Evolutionary conservation across 164 flowering plant genomes (phyloP), one percentile per base, ranked within the genome.

Genomic region (Aristolochia fimbriata): DNA sequence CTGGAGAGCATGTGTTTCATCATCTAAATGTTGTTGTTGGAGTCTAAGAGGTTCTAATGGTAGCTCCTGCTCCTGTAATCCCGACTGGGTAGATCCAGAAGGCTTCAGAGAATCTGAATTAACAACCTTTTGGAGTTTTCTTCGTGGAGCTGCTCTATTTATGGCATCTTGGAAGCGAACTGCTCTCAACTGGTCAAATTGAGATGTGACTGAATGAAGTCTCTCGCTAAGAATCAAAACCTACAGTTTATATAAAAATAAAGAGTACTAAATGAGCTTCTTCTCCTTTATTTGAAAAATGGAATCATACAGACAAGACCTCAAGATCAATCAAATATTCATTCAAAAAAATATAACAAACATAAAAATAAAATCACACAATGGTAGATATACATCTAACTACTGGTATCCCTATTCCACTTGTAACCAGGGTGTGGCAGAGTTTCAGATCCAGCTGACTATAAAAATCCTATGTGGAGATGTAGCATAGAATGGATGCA

Each of bases 1-100:
- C 96, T 91, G 97, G 72, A 91, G 95, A 49, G 96, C 90, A 47
- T 73, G 93, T 51, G 97, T 88, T 75, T 94, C 99, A 71, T 88
- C 93, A 73, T 94, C 96, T 75, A 91, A 72, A 57, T 77, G 78
- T 69, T 86, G 89, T 47, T 91, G 88, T 66, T 91, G 91, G 33
- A 83, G 75, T 68, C 76, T 81, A 55, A 70, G 72, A 60, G 82
- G 78, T 67, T 80, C 84, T 19, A 74, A 62, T 46, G 81, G 81
- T 70, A 63, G 30, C 52, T 68, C 77, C 23, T 72, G 67, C 60
- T 80, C 85, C 62, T 63, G 65, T 58, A 63, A 60, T 58, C 81
- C 85, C 15, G 69, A 58, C 72, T 55, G 52, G 14, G 21, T 51
- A 43, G 79, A 51, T 59, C 55, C 67, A 15, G 83, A 60, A 48